Base-by-base conservation (phyloP, 495 filamentous ascomycete species). In the Lophium mytilinum region DNA sequence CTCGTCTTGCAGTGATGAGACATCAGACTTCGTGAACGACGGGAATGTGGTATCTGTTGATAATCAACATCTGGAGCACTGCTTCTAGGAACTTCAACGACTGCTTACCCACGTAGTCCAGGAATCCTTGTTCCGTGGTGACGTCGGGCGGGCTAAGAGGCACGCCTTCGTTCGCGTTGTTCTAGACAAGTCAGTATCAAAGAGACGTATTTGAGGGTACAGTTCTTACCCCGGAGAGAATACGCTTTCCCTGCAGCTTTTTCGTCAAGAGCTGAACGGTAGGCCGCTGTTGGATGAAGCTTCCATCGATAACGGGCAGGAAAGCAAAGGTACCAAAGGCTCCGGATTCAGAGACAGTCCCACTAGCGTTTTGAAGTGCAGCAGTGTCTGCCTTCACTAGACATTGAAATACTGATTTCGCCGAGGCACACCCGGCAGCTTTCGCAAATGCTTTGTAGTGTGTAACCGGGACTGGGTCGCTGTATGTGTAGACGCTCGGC, bases 101-200 rank as follows among this genome's bases (percentile, higher is more conserved):
- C 3, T 40, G 19, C 24, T 30, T 30, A 30, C 24, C 24, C 41
- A 67, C 36, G 46, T 61, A 67, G 42, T 48, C 37, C 7, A 50
- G 57, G 55, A 67, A 64, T 12, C 17, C 55, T 4, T 24, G 11
- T 9, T 61, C 51, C 0, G 61, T 64, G 1, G 40, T 64, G 3
- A 50, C 10, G 5, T 37, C 56, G 12, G 50, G 56, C 4, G 61
- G 61, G 21, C 43, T 57, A 9, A 67, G 56, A 18, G 57, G 61
- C 4, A 63, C 55, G n/a, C 68, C 70, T 60, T 71, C 67, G 46
- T 69, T 64, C 11, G 68, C 70, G 47, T 66, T 65, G 60, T 70
- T 70, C 45, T 48, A 8, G 45, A 14, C 7, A 1, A 24, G 19
- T 48, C 14, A 48, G 19, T 24, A 21, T 48, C 4, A 41, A 8